Conservation (phyloP, 2,329 filamentous ascomycete genomes). For the Colletotrichum sp. region DNA sequence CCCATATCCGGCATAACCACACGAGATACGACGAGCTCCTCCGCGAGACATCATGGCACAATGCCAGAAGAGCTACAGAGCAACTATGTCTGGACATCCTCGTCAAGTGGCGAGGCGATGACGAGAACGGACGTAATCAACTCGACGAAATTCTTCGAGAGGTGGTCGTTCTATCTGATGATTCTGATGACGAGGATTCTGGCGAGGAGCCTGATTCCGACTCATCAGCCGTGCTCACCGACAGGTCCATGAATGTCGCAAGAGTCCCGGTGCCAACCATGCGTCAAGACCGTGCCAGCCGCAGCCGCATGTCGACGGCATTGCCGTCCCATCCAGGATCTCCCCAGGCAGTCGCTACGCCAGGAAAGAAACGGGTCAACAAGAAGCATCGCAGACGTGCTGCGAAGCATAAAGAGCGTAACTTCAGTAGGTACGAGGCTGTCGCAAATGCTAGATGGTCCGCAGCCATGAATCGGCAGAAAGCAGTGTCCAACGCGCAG, state of each 20-base stretch:
- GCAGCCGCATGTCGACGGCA: conserved; percentile 5
- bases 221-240: conserved; percentile 29
- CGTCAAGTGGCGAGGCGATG: conserved; percentile 75
- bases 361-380: not conserved
- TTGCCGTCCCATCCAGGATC: conserved; percentile 8
- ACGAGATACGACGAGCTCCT: conserved; percentile 69
- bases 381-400: conserved; percentile 10
- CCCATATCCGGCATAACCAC: conserved; percentile 71
- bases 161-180: conserved; percentile 70
- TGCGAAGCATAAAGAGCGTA: conserved; percentile 8
- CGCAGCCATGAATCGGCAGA: conserved; percentile 5
- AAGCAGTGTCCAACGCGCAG: not conserved
- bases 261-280: not conserved
- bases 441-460: conserved; percentile 16
- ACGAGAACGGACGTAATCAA: conserved; percentile 71
- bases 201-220: conserved; percentile 37
- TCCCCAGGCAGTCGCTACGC: not conserved
- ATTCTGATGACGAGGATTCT: conserved; percentile 44
- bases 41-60: conserved; percentile 61
- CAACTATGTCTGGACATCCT: conserved; percentile 66
- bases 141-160: conserved; percentile 71
- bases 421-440: conserved; percentile 21
- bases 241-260: not conserved
- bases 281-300: not conserved
- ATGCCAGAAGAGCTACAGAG: conserved; percentile 67